Conservation (phyloP, 371 early-diverging fungal genomes). For the Synchytrium microbalum region DNA sequence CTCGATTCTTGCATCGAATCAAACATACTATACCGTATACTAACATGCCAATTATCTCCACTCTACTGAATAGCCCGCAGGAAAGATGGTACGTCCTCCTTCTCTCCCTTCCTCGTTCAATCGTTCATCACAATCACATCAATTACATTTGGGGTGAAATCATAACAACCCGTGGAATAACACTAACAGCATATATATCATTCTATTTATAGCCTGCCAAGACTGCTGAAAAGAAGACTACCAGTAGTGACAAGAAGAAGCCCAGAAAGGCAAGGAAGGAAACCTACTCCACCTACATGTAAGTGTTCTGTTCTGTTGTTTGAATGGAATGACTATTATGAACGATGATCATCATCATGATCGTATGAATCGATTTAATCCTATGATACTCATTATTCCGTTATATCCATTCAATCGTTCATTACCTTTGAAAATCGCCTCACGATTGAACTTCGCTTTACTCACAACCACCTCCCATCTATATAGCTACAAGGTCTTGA, state of each 20-base stretch:
- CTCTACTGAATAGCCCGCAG: too few species aligned
- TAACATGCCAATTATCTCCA: too few species aligned
- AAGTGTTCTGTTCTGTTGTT: background rate
- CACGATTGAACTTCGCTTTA: conserved; percentile 85
- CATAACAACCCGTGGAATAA: background rate
- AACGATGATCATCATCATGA: too few species aligned
- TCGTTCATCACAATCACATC: background rate
- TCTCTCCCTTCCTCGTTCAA: too few species aligned
- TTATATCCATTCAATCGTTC: background rate
- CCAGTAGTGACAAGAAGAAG: conserved; percentile 40
- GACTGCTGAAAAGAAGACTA: conserved; percentile 44
- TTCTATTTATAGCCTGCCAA: conserved; percentile 65
- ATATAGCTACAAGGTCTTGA: conserved; percentile 96
- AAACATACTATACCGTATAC: too few species aligned
- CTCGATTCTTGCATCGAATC: too few species aligned
- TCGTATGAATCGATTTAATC: background rate
- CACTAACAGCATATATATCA: conserved; percentile 19
- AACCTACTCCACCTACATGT: conserved; percentile 30
- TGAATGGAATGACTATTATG: too few species aligned
- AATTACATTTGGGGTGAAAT: background rate
- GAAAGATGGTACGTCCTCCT: conserved; percentile 24
- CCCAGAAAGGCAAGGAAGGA: conserved; percentile 18
- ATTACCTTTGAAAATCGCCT: conserved; percentile 25
- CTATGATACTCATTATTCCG: background rate
- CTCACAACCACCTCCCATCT: too few species aligned